Base-by-base conservation (phyloP, 768 basidiomycete genomes). In the Rhodotorula taiwanensis region DNA sequence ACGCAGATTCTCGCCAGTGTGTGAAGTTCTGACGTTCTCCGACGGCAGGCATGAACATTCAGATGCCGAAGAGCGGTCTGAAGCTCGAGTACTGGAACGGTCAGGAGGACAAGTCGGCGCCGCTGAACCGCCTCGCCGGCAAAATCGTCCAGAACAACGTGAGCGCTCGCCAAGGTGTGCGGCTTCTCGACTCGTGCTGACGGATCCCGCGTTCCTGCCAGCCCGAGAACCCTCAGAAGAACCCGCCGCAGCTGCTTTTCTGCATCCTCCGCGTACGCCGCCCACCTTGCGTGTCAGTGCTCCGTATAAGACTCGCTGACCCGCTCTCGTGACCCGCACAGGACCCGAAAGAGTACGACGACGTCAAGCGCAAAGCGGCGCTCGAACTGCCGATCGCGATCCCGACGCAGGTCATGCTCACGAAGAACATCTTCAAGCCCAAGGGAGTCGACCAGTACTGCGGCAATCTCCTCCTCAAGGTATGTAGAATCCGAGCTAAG, bases 361-460 rank as follows among this genome's bases (percentile, higher is more conserved):
- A 20, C 1, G 34, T 67, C 58, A 67, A 67, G 66, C 45, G 54
- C 28, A 27, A 28, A 18, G 55, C 52, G 6, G 58, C 58, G 36
- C 55, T 67, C 52, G 60, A 61, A 13, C 56, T 64, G 18, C 55
- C 58, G 45, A 51, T 62, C 42, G 52, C 67, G 0, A 31, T 60
- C 6, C 55, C 54, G 15, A 49, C 58, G 9, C 62, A 61, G 30
- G 54, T 64, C n/a, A 28, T 60, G 13, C 62, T 64, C 27, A 48
- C 44, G n/a, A 67, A 54, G 34, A 67, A 67, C 44, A 30, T 57
- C 27, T 15, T 43, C 28, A 48, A 62, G 52, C 49, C 28, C 23
- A 43, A 41, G n/a, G 64, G 65, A 20, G 50, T 65, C 27, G 63
- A 59, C 25, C 67, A 69, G 55, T 69, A 65, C 67, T 58, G 55